phyloP scores from a whole-genome alignment of 2,329 filamentous ascomycete species.

The Dothistroma septosporum region DNA sequence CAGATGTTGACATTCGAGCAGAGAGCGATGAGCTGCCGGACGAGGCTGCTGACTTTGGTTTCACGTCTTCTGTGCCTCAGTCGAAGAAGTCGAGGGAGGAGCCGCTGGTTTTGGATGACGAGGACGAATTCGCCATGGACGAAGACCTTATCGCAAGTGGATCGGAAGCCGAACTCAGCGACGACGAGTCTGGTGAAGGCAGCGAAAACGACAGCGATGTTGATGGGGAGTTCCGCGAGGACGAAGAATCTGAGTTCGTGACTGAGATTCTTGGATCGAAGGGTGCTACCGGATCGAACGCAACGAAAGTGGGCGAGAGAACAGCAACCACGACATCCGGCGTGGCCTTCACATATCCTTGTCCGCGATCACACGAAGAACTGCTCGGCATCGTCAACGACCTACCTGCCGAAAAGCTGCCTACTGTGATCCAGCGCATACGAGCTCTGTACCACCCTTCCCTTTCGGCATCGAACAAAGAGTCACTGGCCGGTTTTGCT shows the following conservation, averaged over 20 bases:
- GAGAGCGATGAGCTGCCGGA: conserved; percentile 43
- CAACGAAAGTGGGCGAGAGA: conserved; percentile 39
- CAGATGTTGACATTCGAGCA: conserved; percentile 26
- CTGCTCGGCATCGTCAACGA: conserved; percentile 62
- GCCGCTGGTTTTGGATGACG: conserved; percentile 73
- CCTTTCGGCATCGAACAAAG: conserved; percentile 78
- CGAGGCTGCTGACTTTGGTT: conserved; percentile 59
- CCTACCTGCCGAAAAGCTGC: conserved; percentile 62
- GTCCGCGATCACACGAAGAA: conserved; percentile 73
- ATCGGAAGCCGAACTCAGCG: conserved; percentile 49
- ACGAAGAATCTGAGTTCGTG: conserved; percentile 48
- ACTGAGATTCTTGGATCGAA: conserved; percentile 39
- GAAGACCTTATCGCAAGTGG: conserved; percentile 81
- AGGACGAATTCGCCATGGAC: conserved; percentile 90
- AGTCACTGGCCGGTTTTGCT: conserved; percentile 68
- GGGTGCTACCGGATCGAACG: conserved; percentile 12
- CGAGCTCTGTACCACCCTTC: conserved; percentile 89
- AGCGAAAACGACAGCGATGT: conserved; percentile 15
- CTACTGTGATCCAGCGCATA: conserved; percentile 81
- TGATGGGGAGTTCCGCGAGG: conserved; percentile 35
- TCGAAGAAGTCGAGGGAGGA: conserved; percentile 26
- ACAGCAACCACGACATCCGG: conserved; percentile 40
- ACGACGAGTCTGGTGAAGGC: conserved; percentile 11
- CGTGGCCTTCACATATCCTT: conserved; percentile 79
- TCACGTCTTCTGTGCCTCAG: conserved; percentile 54